phyloP scores from a whole-genome alignment of 805 yeast genomes.

The Starmera quercuum region DNA sequence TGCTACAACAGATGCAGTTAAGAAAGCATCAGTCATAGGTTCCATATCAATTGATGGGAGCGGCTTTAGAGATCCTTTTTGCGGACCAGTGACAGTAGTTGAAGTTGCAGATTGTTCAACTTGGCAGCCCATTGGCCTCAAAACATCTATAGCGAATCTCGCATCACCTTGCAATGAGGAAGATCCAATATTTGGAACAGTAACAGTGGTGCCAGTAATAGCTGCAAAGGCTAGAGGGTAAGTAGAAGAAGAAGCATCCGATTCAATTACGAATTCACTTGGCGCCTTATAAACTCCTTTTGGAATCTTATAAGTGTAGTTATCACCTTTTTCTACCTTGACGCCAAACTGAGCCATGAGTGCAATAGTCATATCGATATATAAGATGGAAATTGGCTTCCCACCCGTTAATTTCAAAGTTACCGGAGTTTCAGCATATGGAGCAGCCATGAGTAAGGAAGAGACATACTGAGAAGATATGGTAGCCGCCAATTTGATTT shows the following conservation, averaged over 20 bases:
- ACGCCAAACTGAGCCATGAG: conserved; percentile 94
- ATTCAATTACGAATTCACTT: conserved; percentile 77
- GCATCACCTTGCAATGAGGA: conserved; percentile 96
- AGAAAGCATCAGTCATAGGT: conserved; percentile 98
- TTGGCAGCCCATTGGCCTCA: conserved; percentile 89
- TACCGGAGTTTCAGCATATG: conserved; percentile 85
- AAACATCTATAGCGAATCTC: conserved; percentile 86
- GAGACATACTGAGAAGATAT: conserved; percentile 97
- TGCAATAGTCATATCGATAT: conserved; percentile 93
- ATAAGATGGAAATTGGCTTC: conserved; percentile 90
- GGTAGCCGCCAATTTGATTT: conserved; percentile 90
- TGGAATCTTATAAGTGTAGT: conserved; percentile 86
- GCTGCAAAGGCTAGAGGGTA: conserved; percentile 98
- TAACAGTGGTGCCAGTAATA: conserved; percentile 84
- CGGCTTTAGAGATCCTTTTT: conserved; percentile 59
- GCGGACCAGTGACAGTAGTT: conserved; percentile 90
- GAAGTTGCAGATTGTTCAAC: conserved; percentile 79
- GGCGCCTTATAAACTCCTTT: conserved; percentile 78
- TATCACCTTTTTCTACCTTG: conserved; percentile 65
- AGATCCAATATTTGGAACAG: conserved; percentile 90
- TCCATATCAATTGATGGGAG: conserved; percentile 88
- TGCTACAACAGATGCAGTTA: conserved; percentile 95
- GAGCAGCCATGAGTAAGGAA: conserved; percentile 94
- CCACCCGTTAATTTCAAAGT: conserved; percentile 90
- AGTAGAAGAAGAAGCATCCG: conserved; percentile 97